Base-by-base conservation (phyloP, 2,329 filamentous ascomycete genomes). In the Catunica adiposa region DNA sequence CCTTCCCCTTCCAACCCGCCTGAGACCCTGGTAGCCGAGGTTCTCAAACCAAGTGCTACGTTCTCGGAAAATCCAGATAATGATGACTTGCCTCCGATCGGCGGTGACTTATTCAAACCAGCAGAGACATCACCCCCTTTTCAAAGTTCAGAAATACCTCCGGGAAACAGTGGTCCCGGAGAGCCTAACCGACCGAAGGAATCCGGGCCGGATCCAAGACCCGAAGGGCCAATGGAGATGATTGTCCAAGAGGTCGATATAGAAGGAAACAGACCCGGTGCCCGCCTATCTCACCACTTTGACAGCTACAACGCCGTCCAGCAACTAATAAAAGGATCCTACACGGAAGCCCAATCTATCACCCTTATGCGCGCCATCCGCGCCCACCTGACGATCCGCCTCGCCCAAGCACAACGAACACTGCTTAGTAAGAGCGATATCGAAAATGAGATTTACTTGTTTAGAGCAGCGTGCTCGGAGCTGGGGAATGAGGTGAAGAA, bases 351-450 rank as follows among this genome's bases (percentile, higher is more conserved):
- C 0, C 90, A 96, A 68, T 82, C 88, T 25, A 80, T 89, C 53
- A 87, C 83, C 4, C 74, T 88, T 53, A 98, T 98, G 92, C 97
- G 97, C 71, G 88, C 84, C 4, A 82, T 97, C 56, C 82, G 90
- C 22, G 75, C 76, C 2, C 74, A 94, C 52, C 71, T 98, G 14
- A 81, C 83, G 8, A 73, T 82, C 20, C 94, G 97, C 65, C 75
- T 97, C 57, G 82, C 88, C 56, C 73, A 89, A 14, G 92, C 92
- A 50, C 84, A 85, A 64, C 76, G 81, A 51, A 85, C 82, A 2
- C 73, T 97, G 7, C 86, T 96, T 9, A 88, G 83, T 67, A 96
- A 95, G 68, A 88, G 83, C 47, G 87, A 95, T 63, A 85, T 95
- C 38, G 90, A 97, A 66, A 98, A 97, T 66, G 70, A 96, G 68